These are phyloP conservation scores for Carallia brachiata DNA, from an alignment of 345 rosid species.

Conservation along the genomic window DNA sequence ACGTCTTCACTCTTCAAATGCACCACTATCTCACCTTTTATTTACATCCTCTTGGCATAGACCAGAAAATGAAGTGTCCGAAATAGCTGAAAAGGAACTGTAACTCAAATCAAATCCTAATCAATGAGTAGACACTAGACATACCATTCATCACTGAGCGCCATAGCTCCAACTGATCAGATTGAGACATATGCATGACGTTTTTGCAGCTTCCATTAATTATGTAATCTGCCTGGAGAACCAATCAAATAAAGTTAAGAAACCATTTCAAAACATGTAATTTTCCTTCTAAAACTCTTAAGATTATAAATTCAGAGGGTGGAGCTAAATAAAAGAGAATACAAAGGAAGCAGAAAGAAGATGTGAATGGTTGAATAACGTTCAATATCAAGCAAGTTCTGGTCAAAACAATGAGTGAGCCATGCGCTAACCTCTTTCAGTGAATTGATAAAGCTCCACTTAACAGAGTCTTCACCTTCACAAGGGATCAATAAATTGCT, in stretches of 20 bases:
- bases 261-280: background rate
- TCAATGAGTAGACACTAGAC: conserved; percentile 11
- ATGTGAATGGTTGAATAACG: background rate
- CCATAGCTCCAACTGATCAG: conserved; percentile 93
- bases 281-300: background rate
- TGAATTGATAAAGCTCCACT: conserved; percentile 92
- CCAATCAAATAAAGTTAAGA: conserved; percentile 14
- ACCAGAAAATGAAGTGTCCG: no score
- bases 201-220: conserved; percentile 94
- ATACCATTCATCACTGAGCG: conserved; percentile 74
- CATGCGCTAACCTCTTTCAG: conserved; percentile 72
- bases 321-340: background rate
- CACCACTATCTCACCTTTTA: no score
- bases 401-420: background rate
- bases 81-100: background rate
- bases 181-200: conserved; percentile 90
- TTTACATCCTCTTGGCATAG: no score
- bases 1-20: no score
- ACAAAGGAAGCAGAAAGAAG: background rate
- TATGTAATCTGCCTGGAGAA: conserved; percentile 81
- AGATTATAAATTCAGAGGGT: background rate
- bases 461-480: conserved; percentile 88
- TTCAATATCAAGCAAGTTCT: no score
- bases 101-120: background rate
- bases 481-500: conserved; percentile 68